Percentiles rank a stretch among this genome's conserved stretches.
phyloP scores from a whole-genome alignment of 1,139 yeast species.

The Debaryomyces sp. region DNA sequence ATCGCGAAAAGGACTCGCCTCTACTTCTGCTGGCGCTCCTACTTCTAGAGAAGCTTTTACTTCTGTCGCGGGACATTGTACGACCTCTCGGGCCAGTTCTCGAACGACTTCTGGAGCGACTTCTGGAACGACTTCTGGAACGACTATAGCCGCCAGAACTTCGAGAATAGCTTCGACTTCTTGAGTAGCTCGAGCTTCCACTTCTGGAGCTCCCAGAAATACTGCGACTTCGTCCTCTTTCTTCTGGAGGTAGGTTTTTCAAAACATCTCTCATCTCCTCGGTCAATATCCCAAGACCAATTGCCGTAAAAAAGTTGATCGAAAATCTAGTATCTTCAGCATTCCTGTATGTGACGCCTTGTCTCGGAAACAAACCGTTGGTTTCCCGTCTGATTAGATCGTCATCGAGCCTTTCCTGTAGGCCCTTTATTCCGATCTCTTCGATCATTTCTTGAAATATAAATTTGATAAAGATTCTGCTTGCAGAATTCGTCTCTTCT shows the following conservation, averaged over 20 bases:
- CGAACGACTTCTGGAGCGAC: not conserved
- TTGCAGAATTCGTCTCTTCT: slow-evolving; percentile 72
- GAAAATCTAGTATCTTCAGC: slow-evolving; percentile 74
- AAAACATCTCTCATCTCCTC: slow-evolving; percentile 75
- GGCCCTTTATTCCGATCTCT: slow-evolving; percentile 64
- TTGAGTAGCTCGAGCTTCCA: slow-evolving; percentile 13
- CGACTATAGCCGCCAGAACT: slow-evolving; percentile 12
- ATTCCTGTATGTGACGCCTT: slow-evolving; percentile 40
- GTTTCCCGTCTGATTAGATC: slow-evolving; percentile 48
- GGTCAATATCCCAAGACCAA: slow-evolving; percentile 82
- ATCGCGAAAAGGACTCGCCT: not conserved
- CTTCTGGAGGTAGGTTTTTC: slow-evolving; percentile 30
- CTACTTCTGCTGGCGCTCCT: slow-evolving; percentile 5
- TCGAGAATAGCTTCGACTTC: slow-evolving; percentile 9
- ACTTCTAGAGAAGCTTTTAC: not conserved
- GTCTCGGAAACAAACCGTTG: slow-evolving; percentile 52
- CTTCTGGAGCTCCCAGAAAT: slow-evolving; percentile 10
- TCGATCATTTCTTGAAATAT: slow-evolving; percentile 79
- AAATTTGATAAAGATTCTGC: slow-evolving; percentile 80
- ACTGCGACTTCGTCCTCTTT: slow-evolving; percentile 20
- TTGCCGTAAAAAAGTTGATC: slow-evolving; percentile 90
- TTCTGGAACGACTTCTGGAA: slow-evolving; percentile 6
- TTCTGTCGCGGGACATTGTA: not conserved
- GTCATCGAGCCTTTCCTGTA: slow-evolving; percentile 55
- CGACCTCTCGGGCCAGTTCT: not conserved